A percentile compares a stretch with the other conserved stretches of the same genome.
phyloP scores from a whole-genome alignment of 1,284 basidiomycete genomes.

The Vanrija sp. region DNA sequence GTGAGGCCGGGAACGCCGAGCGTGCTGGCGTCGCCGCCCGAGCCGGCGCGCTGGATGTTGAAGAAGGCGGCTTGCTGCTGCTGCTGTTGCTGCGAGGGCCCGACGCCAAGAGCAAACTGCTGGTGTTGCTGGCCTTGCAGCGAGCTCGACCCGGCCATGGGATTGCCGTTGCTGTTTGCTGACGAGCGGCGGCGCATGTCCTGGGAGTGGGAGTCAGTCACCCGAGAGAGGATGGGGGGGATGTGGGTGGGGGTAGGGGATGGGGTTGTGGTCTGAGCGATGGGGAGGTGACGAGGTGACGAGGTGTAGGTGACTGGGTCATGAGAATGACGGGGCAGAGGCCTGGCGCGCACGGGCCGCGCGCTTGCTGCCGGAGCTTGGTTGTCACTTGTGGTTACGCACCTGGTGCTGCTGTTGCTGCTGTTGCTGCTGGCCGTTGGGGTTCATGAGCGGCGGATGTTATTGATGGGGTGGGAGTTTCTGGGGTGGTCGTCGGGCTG shows the following conservation, averaged over 20 bases:
- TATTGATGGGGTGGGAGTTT: background rate
- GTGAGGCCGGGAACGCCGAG: background rate
- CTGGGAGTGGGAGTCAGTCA: background rate
- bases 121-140: background rate
- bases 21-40: background rate
- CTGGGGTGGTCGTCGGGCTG: no score
- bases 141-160: no score
- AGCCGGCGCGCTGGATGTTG: background rate
- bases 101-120: background rate
- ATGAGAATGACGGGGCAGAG: no score
- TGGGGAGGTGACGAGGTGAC: background rate
- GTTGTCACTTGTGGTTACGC: background rate
- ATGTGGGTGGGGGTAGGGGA: background rate
- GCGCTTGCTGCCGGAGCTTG: background rate
- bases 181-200: slow-evolving; percentile 1
- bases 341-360: no score
- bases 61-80: background rate
- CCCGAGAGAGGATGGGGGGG: background rate
- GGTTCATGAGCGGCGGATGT: background rate
- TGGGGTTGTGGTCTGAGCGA: background rate
- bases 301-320: background rate
- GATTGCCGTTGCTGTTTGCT: no score
- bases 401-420: background rate
- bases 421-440: background rate
- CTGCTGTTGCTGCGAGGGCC: background rate